Conservation (phyloP, 1,284 basidiomycete species). For the Mycena sp. region DNA sequence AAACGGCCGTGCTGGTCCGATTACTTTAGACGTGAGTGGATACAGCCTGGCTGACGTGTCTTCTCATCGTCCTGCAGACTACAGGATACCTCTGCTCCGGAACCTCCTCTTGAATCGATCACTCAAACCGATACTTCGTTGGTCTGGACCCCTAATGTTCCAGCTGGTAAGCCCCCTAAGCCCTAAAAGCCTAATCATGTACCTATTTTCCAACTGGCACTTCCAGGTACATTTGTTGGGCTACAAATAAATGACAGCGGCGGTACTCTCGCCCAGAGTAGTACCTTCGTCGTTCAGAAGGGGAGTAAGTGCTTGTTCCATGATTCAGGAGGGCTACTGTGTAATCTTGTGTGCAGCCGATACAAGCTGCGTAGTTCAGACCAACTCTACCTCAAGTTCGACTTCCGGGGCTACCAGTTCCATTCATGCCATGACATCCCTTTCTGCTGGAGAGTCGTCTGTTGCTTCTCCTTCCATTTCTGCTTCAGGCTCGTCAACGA, state of each 20-base stretch:
- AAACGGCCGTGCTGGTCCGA: neutral
- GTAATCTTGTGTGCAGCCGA: neutral
- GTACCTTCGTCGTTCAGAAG: conserved; percentile 8
- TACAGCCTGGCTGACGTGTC: too few relatives aligned
- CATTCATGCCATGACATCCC: too few relatives aligned
- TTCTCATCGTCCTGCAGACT: neutral
- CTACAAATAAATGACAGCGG: conserved; percentile 11
- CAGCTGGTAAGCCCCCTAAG: neutral
- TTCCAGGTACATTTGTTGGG: neutral
- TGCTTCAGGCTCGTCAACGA: too few relatives aligned
- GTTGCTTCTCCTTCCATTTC: too few relatives aligned
- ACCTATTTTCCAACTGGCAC: too few relatives aligned
- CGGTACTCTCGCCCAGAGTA: conserved; percentile 6
- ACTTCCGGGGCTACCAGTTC: too few relatives aligned
- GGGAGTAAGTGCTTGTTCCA: conserved; percentile 4
- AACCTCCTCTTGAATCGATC: neutral
- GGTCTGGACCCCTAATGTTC: conserved; percentile 16
- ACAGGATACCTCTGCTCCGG: neutral
- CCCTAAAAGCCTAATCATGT: neutral
- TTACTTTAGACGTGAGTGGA: neutral
- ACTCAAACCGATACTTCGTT: neutral
- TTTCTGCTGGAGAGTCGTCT: too few relatives aligned
- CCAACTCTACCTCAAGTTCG: neutral
- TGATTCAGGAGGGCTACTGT: neutral
- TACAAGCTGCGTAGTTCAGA: conserved; percentile 11